phyloP scores from a whole-genome alignment of 2,329 filamentous ascomycete species.

The Nectriaceae sp. region DNA sequence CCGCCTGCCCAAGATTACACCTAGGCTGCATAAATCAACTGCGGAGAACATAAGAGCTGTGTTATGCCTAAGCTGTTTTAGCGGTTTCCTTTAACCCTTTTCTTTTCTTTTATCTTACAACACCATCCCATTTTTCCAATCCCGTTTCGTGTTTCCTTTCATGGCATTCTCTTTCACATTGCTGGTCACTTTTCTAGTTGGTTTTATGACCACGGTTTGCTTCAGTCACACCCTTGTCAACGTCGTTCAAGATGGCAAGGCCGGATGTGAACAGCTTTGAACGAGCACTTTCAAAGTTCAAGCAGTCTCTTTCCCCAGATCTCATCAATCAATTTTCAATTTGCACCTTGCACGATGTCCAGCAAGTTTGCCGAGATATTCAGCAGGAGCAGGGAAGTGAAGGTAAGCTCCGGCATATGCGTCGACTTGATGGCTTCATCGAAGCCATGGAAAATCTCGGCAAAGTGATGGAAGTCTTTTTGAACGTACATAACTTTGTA shows the following conservation, averaged over 20 bases:
- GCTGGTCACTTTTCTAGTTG: too few relatives aligned
- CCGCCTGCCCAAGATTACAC: too few relatives aligned
- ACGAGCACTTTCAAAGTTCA: constrained; percentile 5
- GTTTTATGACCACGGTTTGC: too few relatives aligned
- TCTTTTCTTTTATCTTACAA: too few relatives aligned
- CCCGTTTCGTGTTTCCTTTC: too few relatives aligned
- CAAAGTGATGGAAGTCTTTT: constrained; percentile 6
- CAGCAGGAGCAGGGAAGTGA: neutral
- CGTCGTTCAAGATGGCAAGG: neutral
- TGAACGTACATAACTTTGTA: constrained; percentile 4
- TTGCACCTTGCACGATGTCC: constrained; percentile 4
- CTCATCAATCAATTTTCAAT: constrained; percentile 2
- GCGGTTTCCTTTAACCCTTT: too few relatives aligned
- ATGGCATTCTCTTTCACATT: too few relatives aligned
- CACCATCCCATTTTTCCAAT: too few relatives aligned
- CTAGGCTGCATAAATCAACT: too few relatives aligned
- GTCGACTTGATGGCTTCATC: constrained; percentile 4
- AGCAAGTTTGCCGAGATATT: neutral
- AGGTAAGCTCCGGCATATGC: constrained; percentile 1
- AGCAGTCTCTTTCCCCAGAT: neutral
- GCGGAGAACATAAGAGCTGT: too few relatives aligned
- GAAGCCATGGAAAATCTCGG: constrained; percentile 8
- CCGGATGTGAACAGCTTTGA: constrained; percentile 5
- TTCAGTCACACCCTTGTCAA: neutral
- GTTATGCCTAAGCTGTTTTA: too few relatives aligned